Base-by-base conservation (phyloP, 768 basidiomycete genomes). In the Xerocomellus dryophilus region DNA sequence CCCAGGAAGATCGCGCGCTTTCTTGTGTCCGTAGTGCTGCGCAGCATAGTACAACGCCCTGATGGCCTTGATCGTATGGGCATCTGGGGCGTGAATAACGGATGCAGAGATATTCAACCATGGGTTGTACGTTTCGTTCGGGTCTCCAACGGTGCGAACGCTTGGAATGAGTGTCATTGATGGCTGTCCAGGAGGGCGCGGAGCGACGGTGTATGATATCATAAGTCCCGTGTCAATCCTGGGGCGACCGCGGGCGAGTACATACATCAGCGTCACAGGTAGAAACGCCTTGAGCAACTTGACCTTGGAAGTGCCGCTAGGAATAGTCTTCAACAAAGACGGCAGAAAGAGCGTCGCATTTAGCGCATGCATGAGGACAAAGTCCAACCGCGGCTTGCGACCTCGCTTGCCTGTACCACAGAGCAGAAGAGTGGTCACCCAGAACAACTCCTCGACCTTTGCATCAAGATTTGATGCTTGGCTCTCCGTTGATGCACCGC, bases 321-420 rank as follows among this genome's bases (percentile, higher is more conserved):
- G 58, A 7, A 72, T 53, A 10, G 66, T 66, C 10, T 61, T 60
- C 34, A 80, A 57, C 35, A 79, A 61, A 0, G 78, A 75, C 23
- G 74, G 73, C 8, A 84, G 58, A 66, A 83, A 81, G 5, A 82
- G 59, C 8, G 79, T 73, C 34, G 76, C 76, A 10, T 77, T 84
- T 42, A 84, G 70, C 43, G 82, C 59, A 59, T 84, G 83, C 81
- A 81, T 80, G 47, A 84, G 66, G 76, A 82, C 81, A 69, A 84
- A 75, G 53, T 75, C 82, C 27, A 84, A 62, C 5, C 82, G 71
- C 7, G 79, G 78, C 58, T 77, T 74, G 38, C 76, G 69, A 3
- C 76, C 79, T 23, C 64, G 68, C 57, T 74, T 76, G 21, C 81
- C 73, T 0, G 78, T 76, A 0, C 74, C 78, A 27, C 74, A 75